phyloP scores from a whole-genome alignment of 768 basidiomycete genomes.

The Auricularia cornea region DNA sequence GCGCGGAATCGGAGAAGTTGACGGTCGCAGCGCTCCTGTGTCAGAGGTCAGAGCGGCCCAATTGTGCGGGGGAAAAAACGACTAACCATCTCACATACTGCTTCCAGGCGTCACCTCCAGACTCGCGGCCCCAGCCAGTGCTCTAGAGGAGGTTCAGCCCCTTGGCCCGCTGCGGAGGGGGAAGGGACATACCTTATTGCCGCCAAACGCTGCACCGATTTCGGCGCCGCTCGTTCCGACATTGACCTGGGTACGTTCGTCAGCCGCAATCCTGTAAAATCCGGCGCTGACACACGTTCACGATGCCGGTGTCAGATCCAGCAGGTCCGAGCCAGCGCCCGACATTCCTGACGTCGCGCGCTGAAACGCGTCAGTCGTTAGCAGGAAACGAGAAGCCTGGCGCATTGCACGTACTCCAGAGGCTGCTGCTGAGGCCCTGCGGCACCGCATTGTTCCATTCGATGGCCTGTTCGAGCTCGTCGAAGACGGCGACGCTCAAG shows the following conservation, averaged over 20 bases:
- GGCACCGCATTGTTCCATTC: slow-evolving; percentile 85
- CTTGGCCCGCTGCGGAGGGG: neutral
- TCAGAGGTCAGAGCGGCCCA: slow-evolving; percentile 3
- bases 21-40: slow-evolving; percentile 72
- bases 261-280: neutral
- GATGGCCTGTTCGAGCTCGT: slow-evolving; percentile 80
- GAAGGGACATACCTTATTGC: slow-evolving; percentile 61
- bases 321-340: slow-evolving; percentile 89
- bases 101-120: slow-evolving; percentile 98
- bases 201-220: slow-evolving; percentile 85
- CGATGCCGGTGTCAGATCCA: slow-evolving; percentile 87
- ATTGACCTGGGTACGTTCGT: slow-evolving; percentile 41
- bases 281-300: slow-evolving; percentile 53
- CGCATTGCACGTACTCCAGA: slow-evolving; percentile 51
- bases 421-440: slow-evolving; percentile 83
- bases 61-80: neutral
- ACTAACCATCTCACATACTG: slow-evolving; percentile 72
- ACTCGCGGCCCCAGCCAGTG: slow-evolving; percentile 92
- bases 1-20: slow-evolving; percentile 85
- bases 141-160: slow-evolving; percentile 36
- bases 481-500: slow-evolving; percentile 77
- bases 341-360: slow-evolving; percentile 69
- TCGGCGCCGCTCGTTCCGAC: slow-evolving; percentile 63
- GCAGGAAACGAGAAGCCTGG: neutral
- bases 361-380: neutral